Conservation (phyloP, 352 stramenopile species). For the Sclerospora graminicola region DNA sequence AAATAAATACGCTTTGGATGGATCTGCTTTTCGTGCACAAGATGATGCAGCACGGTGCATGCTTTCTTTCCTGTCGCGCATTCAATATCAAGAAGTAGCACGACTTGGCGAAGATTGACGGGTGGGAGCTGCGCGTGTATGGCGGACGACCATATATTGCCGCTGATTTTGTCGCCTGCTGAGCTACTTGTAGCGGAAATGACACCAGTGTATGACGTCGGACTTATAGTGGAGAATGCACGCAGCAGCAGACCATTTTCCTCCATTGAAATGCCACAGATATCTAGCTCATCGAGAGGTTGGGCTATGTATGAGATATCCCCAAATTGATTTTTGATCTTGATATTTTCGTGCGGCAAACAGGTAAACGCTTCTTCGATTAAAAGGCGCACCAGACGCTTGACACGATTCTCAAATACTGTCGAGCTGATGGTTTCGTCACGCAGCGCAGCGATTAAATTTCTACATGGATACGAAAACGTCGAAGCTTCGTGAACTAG, state of each 20-base stretch:
- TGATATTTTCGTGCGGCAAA: conserved; percentile 17
- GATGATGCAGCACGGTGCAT: conserved; percentile 28
- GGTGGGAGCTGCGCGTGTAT: conserved; percentile 22
- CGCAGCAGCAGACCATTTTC: conserved; percentile 17
- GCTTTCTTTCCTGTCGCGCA: conserved; percentile 36
- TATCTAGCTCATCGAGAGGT: conserved; percentile 16
- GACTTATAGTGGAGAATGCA: conserved; percentile 3
- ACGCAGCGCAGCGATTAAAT: conserved; percentile 20
- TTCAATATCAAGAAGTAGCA: conserved; percentile 32
- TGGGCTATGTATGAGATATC: conserved; percentile 15
- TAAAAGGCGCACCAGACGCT: conserved; percentile 23
- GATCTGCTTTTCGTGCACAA: conserved; percentile 22
- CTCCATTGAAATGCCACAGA: conserved; percentile 20
- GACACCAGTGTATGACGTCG: conserved; percentile 13
- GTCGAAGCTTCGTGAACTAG: conserved; percentile 25
- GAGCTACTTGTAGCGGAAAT: conserved; percentile 7
- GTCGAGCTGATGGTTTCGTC: conserved; percentile 12
- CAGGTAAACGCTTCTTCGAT: conserved; percentile 29
- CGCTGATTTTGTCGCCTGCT: conserved; percentile 2
- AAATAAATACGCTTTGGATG: conserved; percentile 39
- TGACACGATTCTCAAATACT: conserved; percentile 21
- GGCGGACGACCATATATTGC: background rate
- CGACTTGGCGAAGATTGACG: conserved; percentile 13
- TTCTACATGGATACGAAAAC: conserved; percentile 24
- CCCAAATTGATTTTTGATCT: conserved; percentile 17